phyloP scores from a whole-genome alignment of 345 rosid species.

The Dimocarpus longan region DNA sequence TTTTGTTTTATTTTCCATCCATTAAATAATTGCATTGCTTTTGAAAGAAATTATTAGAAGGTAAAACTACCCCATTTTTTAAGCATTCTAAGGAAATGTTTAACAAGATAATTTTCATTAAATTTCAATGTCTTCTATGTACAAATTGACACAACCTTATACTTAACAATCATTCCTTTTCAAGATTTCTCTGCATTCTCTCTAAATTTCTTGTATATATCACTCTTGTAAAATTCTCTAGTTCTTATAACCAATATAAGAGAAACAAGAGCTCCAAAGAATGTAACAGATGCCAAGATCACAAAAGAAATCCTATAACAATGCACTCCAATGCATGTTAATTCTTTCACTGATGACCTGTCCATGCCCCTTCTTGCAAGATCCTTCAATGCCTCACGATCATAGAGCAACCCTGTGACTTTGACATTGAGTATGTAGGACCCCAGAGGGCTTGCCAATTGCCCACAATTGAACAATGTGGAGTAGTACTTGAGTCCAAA shows the following conservation, averaged over 20 bases:
- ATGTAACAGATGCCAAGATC: constrained; percentile 49
- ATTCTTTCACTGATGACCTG: constrained; percentile 58
- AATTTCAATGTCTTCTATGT: background rate
- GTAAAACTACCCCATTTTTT: no score
- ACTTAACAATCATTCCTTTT: background rate
- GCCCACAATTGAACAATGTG: constrained; percentile 88
- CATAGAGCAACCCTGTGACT: constrained; percentile 69
- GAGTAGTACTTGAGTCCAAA: constrained; percentile 90
- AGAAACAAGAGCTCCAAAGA: constrained; percentile 64
- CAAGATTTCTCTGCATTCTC: constrained; percentile 28
- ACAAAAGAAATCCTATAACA: constrained; percentile 72
- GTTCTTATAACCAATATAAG: constrained; percentile 70
- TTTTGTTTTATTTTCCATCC: no score
- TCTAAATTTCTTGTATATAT: constrained; percentile 80
- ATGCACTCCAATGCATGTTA: constrained; percentile 59
- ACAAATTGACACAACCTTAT: background rate
- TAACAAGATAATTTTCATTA: no score
- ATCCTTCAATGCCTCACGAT: constrained; percentile 61
- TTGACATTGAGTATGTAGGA: constrained; percentile 78
- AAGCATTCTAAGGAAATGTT: no score
- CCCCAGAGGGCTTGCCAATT: constrained; percentile 80
- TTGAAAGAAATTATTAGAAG: no score
- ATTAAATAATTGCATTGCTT: no score
- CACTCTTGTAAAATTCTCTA: constrained; percentile 69
- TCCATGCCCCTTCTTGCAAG: constrained; percentile 48